phyloP scores from a whole-genome alignment of 495 filamentous ascomycete species.

The Cercophora samala region DNA sequence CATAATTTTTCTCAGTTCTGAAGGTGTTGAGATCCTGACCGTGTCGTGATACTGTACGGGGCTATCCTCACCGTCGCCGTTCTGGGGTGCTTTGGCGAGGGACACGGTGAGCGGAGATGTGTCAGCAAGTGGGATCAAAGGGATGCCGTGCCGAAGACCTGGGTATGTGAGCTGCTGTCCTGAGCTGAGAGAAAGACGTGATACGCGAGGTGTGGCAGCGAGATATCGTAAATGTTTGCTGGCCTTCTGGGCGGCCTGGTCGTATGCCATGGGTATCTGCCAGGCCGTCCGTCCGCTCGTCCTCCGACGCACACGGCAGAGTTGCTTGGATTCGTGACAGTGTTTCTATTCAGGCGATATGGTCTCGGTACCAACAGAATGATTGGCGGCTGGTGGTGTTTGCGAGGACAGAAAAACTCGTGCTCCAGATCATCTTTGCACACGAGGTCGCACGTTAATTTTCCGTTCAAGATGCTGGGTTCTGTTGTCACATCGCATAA shows the following conservation, averaged over 20 bases:
- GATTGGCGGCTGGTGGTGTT: slow-evolving; percentile 21
- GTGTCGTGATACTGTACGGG: slow-evolving; percentile 21
- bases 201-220: background rate
- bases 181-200: slow-evolving; percentile 3
- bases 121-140: slow-evolving; percentile 5
- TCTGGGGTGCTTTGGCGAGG: slow-evolving; percentile 4
- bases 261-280: background rate
- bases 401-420: slow-evolving; percentile 3
- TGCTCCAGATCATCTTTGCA: slow-evolving; percentile 6
- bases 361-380: slow-evolving; percentile 26
- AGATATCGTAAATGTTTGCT: slow-evolving; percentile 17
- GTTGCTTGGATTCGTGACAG: background rate
- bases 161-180: background rate
- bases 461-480: background rate
- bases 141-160: background rate
- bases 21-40: background rate
- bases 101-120: slow-evolving; percentile 15
- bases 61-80: slow-evolving; percentile 7
- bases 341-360: background rate
- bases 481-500: background rate
- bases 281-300: background rate
- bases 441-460: slow-evolving; percentile 9
- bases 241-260: slow-evolving; percentile 18
- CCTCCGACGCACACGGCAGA: background rate
- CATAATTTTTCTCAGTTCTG: slow-evolving; percentile 30